Conservation (phyloP, 148 eudicot genomes). For the Suaeda aralocaspica region DNA sequence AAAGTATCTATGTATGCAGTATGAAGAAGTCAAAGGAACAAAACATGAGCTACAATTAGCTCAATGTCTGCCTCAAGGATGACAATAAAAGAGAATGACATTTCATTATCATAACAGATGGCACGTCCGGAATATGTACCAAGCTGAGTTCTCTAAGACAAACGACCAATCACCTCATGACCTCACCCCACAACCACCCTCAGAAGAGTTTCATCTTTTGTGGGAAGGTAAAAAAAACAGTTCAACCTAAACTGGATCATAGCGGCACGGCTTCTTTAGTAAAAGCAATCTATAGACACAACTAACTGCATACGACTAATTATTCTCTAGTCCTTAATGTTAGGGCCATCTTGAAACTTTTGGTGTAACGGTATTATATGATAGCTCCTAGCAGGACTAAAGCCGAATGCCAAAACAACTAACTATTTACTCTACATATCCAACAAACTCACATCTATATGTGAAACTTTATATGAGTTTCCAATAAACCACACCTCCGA, state of each 20-base stretch:
- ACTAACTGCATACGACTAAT: not conserved
- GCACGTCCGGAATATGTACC: not conserved
- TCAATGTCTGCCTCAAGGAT: not conserved
- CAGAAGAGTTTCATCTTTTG: not conserved
- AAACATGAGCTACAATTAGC: not conserved
- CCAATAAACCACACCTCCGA: not conserved
- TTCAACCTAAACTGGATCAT: not conserved
- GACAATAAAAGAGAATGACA: not conserved
- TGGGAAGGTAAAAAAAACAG: not conserved
- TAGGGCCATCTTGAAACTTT: not conserved
- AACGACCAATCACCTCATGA: too few species aligned
- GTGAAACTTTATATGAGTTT: not conserved
- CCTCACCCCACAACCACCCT: not conserved
- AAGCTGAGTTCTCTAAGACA: not conserved
- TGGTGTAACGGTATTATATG: not conserved
- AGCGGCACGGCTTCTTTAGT: not conserved
- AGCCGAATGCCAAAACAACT: not conserved
- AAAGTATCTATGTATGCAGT: not conserved
- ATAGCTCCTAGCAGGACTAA: not conserved
- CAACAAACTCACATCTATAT: not conserved
- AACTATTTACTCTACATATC: not conserved
- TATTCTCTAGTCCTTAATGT: not conserved
- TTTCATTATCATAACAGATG: not conserved
- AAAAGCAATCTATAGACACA: not conserved
- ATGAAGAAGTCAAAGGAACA: not conserved